A percentile compares a stretch with the other conserved stretches of the same genome.
These are phyloP conservation scores for Blastobotrys illinoisensis DNA, from an alignment of 1,139 yeast genomes.

Conservation along the genomic window DNA sequence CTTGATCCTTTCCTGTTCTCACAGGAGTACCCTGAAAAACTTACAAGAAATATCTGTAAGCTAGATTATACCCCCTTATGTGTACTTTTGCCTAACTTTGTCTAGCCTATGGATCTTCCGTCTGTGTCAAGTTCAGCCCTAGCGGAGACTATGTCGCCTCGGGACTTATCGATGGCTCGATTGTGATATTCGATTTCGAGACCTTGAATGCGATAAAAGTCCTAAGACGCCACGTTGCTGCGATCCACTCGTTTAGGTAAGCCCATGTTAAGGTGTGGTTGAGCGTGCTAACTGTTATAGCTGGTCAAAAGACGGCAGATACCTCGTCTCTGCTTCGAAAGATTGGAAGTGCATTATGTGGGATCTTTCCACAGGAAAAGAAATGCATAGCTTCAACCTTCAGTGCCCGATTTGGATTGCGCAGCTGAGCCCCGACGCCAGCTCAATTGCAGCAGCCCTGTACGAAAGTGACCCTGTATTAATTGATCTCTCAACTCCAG, in stretches of 20 bases:
- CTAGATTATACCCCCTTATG: background rate
- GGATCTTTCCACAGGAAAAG: slow-evolving; percentile 54
- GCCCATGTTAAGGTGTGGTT: background rate
- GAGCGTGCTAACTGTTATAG: slow-evolving; percentile 18
- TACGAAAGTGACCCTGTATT: slow-evolving; percentile 32
- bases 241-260: slow-evolving; percentile 59
- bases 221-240: slow-evolving; percentile 59
- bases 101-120: slow-evolving; percentile 53
- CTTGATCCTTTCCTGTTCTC: slow-evolving; percentile 91
- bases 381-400: slow-evolving; percentile 45
- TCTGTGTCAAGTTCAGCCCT: slow-evolving; percentile 63
- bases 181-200: slow-evolving; percentile 72
- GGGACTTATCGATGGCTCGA: slow-evolving; percentile 75
- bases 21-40: slow-evolving; percentile 85
- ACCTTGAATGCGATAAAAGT: slow-evolving; percentile 54
- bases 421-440: slow-evolving; percentile 49
- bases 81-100: background rate
- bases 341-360: slow-evolving; percentile 83
- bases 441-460: slow-evolving; percentile 46
- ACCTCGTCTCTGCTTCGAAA: slow-evolving; percentile 65
- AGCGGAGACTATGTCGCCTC: slow-evolving; percentile 87
- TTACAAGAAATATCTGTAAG: slow-evolving; percentile 35
- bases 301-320: slow-evolving; percentile 77
- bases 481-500: slow-evolving; percentile 24
- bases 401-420: slow-evolving; percentile 75